Conservation (phyloP, 2,329 filamentous ascomycete species). For the Dactylellina sp. region DNA sequence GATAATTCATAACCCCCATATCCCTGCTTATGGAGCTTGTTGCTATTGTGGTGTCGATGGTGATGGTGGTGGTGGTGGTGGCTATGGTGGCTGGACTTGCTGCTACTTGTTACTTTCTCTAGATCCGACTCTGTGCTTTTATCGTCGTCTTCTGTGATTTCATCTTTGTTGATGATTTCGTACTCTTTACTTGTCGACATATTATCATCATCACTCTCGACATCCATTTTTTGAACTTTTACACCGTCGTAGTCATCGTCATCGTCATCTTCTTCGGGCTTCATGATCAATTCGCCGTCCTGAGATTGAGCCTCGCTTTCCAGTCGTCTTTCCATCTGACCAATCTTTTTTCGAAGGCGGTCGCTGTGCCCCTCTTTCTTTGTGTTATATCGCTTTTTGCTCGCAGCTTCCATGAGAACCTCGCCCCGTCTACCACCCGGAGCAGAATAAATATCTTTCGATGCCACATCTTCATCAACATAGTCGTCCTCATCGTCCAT, state of each 20-base stretch:
- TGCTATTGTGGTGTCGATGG: slow-evolving; percentile 7
- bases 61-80: slow-evolving; percentile 17
- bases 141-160: slow-evolving; percentile 35
- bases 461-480: background rate
- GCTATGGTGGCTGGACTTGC: background rate
- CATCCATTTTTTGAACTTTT: slow-evolving; percentile 23
- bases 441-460: slow-evolving; percentile 2
- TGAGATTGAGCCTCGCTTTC: slow-evolving; percentile 30
- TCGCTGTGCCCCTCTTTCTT: slow-evolving; percentile 44
- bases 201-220: slow-evolving; percentile 25
- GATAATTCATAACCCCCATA: slow-evolving; percentile 37
- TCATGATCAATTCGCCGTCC: slow-evolving; percentile 22
- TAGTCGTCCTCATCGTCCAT: slow-evolving; percentile 27
- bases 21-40: slow-evolving; percentile 44
- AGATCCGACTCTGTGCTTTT: slow-evolving; percentile 1
- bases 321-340: slow-evolving; percentile 38
- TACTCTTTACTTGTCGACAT: slow-evolving; percentile 37
- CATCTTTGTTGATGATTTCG: slow-evolving; percentile 35
- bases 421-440: slow-evolving; percentile 37
- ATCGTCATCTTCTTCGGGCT: slow-evolving; percentile 21
- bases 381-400: slow-evolving; percentile 35
- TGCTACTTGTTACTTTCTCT: background rate
- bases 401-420: slow-evolving; percentile 43
- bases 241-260: slow-evolving; percentile 36
- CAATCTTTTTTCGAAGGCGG: slow-evolving; percentile 40